Base-by-base conservation (phyloP, 2,329 filamentous ascomycete species). In the Alternaria novae-zelandiae region DNA sequence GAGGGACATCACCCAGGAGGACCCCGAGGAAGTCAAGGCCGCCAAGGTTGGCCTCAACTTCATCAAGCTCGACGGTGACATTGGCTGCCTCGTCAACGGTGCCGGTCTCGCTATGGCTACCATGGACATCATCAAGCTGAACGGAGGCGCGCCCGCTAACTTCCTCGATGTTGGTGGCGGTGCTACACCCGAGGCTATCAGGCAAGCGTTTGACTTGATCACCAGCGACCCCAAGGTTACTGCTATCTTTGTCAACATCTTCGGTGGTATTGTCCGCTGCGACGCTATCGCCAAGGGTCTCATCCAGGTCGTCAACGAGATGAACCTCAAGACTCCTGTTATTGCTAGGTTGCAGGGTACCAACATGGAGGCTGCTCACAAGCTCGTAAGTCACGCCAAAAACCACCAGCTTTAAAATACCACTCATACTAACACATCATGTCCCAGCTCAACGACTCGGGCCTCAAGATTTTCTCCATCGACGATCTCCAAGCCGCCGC, bases 121-220 rank as follows among this genome's bases (percentile, higher is more conserved):
- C 81, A 99, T 99, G 96, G 96, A 99, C 83, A 98, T 99, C 83
- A 99, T 99, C 89, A 98, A 99, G 90, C 89, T 99, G 69, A 99
- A 98, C 85, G 96, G 96, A 74, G 96, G 96, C 69, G 86, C 89
- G 79, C 96, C 96, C 67, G 96, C 96, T 75, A 99, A 99, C 89
- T 99, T 99, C 90, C 88, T 99, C 74, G 96, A 99, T 81, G 96
- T 99, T 74, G 96, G 96, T 79, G 96, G 96, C 82, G 96, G 96
- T 86, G 96, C 96, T 73, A 99, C 96, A 65, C 94, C 96, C 32
- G 91, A 94, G 72, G 96, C 96, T 76, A 99, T 99, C 85, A 93
- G 94, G 86, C 91, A 96, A 84, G 96, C 96, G 72, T 99, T 99
- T 80, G 94, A 97, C 83, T 92, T 99, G 78, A 99, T 99, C 86